phyloP scores from a whole-genome alignment of 2,329 filamentous ascomycete genomes.

The Monilinia fructicola region DNA sequence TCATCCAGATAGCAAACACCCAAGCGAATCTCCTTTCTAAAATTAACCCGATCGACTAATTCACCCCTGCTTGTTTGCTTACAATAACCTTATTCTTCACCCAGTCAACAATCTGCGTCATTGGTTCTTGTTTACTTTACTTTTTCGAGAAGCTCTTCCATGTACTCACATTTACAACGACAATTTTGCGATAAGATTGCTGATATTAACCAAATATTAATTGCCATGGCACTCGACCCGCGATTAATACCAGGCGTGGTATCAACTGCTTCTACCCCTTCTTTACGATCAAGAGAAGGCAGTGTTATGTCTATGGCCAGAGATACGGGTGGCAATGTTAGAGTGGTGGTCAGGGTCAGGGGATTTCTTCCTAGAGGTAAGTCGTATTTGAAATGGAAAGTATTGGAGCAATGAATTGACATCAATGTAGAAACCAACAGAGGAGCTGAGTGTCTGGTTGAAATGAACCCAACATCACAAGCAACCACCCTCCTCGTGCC shows the following conservation, averaged over 20 bases:
- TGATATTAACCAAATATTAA: slow-evolving; percentile 40
- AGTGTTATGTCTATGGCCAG: slow-evolving; percentile 58
- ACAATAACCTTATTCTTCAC: slow-evolving; percentile 4
- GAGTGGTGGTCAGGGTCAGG: slow-evolving; percentile 77
- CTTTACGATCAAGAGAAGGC: slow-evolving; percentile 70
- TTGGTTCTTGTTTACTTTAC: slow-evolving; percentile 8
- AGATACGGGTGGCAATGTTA: slow-evolving; percentile 68
- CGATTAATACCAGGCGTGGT: slow-evolving; percentile 49
- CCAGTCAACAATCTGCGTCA: slow-evolving; percentile 21
- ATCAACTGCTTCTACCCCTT: slow-evolving; percentile 77
- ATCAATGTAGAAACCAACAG: slow-evolving; percentile 69
- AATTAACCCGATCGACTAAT: too few relatives aligned
- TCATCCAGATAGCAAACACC: background rate
- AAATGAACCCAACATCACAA: slow-evolving; percentile 87
- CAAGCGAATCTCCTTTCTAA: background rate
- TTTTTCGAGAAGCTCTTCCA: slow-evolving; percentile 21
- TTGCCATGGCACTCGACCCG: slow-evolving; percentile 45
- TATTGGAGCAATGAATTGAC: slow-evolving; percentile 16
- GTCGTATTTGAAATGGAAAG: slow-evolving; percentile 15
- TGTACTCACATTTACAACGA: slow-evolving; percentile 37
- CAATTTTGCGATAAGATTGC: slow-evolving; percentile 34
- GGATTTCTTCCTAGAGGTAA: slow-evolving; percentile 77
- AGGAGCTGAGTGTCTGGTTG: slow-evolving; percentile 79
- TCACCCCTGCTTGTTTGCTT: background rate
- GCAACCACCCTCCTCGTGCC: slow-evolving; percentile 78